phyloP scores from a whole-genome alignment of 2,329 filamentous ascomycete genomes.

The Cryphonectria radicalis region DNA sequence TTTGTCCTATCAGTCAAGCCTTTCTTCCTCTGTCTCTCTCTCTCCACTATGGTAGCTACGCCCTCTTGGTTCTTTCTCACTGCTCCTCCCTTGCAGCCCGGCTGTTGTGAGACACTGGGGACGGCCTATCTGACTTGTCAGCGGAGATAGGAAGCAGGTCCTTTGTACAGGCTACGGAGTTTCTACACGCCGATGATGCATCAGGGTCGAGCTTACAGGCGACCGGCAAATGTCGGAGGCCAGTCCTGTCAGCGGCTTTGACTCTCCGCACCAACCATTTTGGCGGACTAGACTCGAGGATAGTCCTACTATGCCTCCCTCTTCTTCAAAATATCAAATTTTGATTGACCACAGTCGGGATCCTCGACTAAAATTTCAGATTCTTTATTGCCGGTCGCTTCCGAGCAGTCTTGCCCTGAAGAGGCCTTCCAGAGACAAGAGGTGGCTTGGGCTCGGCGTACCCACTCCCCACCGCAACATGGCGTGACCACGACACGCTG shows the following conservation, averaged over 20 bases:
- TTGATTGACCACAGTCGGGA: too few relatives aligned
- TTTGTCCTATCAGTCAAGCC: conserved; percentile 1
- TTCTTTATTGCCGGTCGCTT: neutral
- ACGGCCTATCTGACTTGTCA: neutral
- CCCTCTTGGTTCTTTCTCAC: neutral
- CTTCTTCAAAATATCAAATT: neutral
- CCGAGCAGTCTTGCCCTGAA: neutral
- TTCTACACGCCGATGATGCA: neutral
- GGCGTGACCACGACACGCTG: neutral
- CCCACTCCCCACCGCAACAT: neutral
- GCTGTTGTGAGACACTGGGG: neutral
- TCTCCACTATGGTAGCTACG: neutral
- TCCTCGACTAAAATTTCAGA: neutral
- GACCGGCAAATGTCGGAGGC: neutral
- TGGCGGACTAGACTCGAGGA: neutral
- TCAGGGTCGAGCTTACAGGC: neutral
- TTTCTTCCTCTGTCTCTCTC: neutral
- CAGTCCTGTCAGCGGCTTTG: neutral
- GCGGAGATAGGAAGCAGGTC: neutral
- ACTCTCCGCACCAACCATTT: neutral
- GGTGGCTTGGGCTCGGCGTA: neutral
- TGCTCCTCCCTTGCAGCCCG: neutral
- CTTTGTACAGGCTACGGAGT: neutral
- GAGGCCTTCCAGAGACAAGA: neutral
- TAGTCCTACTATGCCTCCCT: neutral